Evolutionary conservation across 2,329 filamentous ascomycete genomes (phyloP), one percentile per base, ranked within the genome.

Genomic region (Cordyceps farinosa): DNA sequence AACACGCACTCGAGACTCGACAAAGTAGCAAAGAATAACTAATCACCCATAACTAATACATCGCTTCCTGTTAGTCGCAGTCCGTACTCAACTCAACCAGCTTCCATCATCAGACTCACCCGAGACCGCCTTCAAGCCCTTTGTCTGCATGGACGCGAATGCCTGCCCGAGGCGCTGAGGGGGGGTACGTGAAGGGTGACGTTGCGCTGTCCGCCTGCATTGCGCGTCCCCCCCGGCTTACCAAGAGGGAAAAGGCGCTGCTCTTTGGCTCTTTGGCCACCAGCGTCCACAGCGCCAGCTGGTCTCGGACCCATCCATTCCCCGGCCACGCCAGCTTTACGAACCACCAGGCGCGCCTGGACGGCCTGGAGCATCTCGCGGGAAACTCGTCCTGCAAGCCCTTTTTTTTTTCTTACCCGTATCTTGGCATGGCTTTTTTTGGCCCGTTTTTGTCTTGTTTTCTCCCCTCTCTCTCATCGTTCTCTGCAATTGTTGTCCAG

Each of bases 201-300:
- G 61, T 63, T 63, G 52, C 54, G 61, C 53, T 34, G 52, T 44
- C 38, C 44, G 53, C 61, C 54, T 34, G 61, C 55, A 63, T 63
- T 63, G 55, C 61, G 61, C 55, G 61, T 59, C 61, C 60, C 50
- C 58, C 52, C 51, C 40, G 34, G 42, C 52, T 56, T 29, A 55
- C 61, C 34, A 42, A 47, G 32, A 59, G 47, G 44, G 17, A n/a
- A 61, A 55, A 55, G 10, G 42, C 51, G 59, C 47, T 53, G 27
- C 38, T 44, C 36, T 52, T 51, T 58, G 55, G 55, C 42, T 44
- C 36, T 52, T 51, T 58, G 55, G 55, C 42, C 55, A 51, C 47
- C 48, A 15, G 17, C 11, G 51, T 54, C 51, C 51, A 40, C 51
- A 29, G 36, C 34, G 34, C 45, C 45, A 34, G 42, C 56, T 48